These are phyloP conservation scores for Rhizopogon vinicolor DNA, from an alignment of 768 basidiomycete genomes.

Conservation along the genomic window DNA sequence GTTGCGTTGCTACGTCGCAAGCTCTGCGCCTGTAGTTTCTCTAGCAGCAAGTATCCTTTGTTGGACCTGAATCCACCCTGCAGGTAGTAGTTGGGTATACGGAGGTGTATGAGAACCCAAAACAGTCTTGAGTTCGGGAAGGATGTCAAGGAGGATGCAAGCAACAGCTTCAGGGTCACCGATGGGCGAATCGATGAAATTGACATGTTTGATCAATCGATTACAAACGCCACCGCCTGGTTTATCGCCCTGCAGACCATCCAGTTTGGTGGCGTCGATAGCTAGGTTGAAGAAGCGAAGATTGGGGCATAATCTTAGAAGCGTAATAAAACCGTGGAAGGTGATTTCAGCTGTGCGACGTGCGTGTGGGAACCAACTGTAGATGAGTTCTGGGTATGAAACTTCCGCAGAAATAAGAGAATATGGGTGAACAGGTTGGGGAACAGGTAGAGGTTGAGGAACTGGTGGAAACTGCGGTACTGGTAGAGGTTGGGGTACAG, in stretches of 20 bases:
- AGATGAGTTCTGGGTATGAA: not conserved
- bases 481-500: too few species aligned
- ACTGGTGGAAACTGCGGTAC: too few species aligned
- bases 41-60: too few species aligned
- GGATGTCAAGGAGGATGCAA: conserved; percentile 1
- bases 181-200: not conserved
- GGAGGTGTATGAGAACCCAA: too few species aligned
- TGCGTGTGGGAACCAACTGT: too few species aligned
- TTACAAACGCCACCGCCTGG: conserved; percentile 3
- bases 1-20: too few species aligned
- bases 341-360: not conserved
- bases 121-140: not conserved
- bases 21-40: too few species aligned
- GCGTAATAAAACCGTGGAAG: conserved; percentile 1
- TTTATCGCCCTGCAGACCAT: not conserved
- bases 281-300: not conserved
- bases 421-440: too few species aligned
- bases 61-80: too few species aligned
- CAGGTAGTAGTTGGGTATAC: too few species aligned
- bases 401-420: too few species aligned
- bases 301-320: not conserved
- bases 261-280: conserved; percentile 1
- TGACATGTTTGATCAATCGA: not conserved
- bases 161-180: not conserved
- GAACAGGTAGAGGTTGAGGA: too few species aligned